phyloP scores from a whole-genome alignment of 768 basidiomycete species.

The Dioszegia hungarica region DNA sequence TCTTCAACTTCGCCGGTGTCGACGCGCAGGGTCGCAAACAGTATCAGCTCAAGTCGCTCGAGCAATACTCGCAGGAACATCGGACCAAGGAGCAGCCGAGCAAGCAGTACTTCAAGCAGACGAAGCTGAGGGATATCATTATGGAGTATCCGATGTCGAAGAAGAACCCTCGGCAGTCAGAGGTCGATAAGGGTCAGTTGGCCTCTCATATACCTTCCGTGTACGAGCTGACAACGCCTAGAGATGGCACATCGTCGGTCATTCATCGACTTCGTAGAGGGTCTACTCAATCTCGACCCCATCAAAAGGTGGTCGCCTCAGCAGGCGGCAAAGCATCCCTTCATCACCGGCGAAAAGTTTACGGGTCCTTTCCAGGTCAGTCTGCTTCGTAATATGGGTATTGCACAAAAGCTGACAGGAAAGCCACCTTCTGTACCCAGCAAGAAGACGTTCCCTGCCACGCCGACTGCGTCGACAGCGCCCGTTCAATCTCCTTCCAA shows the following conservation, averaged over 20 bases:
- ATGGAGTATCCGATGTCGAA: conserved; percentile 94
- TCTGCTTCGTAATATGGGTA: not conserved
- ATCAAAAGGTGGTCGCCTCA: conserved; percentile 95
- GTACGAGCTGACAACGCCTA: conserved; percentile 47
- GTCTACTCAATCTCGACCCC: conserved; percentile 87
- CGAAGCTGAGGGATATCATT: conserved; percentile 87
- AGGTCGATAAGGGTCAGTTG: conserved; percentile 78
- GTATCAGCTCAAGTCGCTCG: conserved; percentile 79
- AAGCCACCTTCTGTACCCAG: conserved; percentile 11
- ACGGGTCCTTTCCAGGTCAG: conserved; percentile 52
- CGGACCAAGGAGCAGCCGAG: conserved; percentile 94
- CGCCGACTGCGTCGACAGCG: conserved; percentile 1
- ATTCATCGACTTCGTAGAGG: conserved; percentile 96
- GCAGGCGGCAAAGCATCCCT: conserved; percentile 90
- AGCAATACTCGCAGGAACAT: conserved; percentile 93
- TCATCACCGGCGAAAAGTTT: conserved; percentile 96
- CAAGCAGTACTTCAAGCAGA: conserved; percentile 98
- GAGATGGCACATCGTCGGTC: conserved; percentile 90
- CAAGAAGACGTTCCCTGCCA: conserved; percentile 9
- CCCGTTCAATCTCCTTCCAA: conserved; percentile 11
- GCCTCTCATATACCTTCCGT: not conserved
- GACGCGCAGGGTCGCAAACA: conserved; percentile 70
- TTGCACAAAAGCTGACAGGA: not conserved
- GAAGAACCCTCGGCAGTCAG: conserved; percentile 62
- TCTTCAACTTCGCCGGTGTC: conserved; percentile 70